A percentile compares a stretch with the other conserved stretches of the same genome.
Conservation (phyloP, 306 rosid genomes). For the Hippophae rhamnoides region DNA sequence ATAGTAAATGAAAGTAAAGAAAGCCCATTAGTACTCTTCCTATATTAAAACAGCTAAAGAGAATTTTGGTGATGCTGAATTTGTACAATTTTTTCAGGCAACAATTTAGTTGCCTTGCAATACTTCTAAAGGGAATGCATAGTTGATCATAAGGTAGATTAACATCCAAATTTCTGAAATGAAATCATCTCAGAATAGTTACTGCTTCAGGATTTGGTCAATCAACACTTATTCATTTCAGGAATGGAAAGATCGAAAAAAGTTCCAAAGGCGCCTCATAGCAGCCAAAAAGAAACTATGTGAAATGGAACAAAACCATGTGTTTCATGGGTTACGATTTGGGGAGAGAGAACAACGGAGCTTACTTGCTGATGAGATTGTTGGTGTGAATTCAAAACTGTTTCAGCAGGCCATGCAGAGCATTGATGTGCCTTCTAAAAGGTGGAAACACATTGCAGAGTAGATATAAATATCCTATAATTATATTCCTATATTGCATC, state of each 20-base stretch:
- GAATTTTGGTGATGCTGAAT: too few relatives aligned
- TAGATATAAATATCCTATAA: too few relatives aligned
- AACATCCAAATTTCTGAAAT: not conserved
- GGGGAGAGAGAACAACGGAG: constrained; percentile 74
- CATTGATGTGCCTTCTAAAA: constrained; percentile 40
- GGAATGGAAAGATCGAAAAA: constrained; percentile 95
- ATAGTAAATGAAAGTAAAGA: too few relatives aligned
- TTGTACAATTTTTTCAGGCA: too few relatives aligned
- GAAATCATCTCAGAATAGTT: not conserved
- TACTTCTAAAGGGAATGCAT: not conserved
- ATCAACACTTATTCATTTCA: constrained; percentile 29
- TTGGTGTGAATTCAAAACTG: constrained; percentile 54
- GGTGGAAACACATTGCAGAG: constrained; percentile 19
- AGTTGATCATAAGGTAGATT: constrained; percentile 3
- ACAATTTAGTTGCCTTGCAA: too few relatives aligned
- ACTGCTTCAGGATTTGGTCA: constrained; percentile 8
- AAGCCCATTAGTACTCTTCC: too few relatives aligned
- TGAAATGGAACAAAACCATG: constrained; percentile 79
- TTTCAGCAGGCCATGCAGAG: constrained; percentile 54
- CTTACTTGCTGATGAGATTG: constrained; percentile 78
- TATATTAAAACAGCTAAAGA: too few relatives aligned
- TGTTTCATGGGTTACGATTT: constrained; percentile 63
- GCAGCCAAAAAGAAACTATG: constrained; percentile 80
- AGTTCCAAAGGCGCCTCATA: constrained; percentile 67
- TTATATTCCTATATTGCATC: too few relatives aligned